Evolutionary conservation across 148 eudicot species (phyloP).

Genomic region (Nyssa sinensis): DNA sequence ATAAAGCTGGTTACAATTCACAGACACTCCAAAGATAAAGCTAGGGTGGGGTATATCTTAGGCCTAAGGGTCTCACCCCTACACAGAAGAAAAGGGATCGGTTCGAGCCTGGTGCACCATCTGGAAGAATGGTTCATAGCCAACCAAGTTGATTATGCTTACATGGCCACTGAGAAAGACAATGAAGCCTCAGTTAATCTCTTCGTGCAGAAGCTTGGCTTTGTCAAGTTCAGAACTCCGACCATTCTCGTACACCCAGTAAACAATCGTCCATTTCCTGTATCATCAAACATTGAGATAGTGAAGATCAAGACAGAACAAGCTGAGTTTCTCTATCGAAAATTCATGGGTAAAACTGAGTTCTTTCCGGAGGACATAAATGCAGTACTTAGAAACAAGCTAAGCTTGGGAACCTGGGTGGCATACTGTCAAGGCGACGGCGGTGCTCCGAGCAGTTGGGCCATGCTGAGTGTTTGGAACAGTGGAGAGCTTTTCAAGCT

Average conservation of each 20-base stretch:
- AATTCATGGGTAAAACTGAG: constrained; percentile 19
- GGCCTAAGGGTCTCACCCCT: constrained; percentile 32
- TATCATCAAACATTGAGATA: constrained; percentile 11
- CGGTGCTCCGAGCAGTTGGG: constrained; percentile 27
- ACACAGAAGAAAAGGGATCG: constrained; percentile 31
- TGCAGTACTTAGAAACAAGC: constrained; percentile 18
- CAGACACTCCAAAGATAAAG: constrained; percentile 5
- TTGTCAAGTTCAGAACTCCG: constrained; percentile 24
- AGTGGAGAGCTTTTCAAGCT: constrained; percentile 28
- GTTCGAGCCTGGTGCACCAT: constrained; percentile 20
- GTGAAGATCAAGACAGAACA: constrained; percentile 20
- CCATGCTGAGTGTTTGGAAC: constrained; percentile 37
- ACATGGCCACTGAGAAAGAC: constrained; percentile 38
- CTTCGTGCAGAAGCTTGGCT: constrained; percentile 22
- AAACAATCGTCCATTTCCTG: not conserved
- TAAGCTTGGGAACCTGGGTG: constrained; percentile 35
- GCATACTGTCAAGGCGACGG: constrained; percentile 17
- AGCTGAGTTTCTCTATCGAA: constrained; percentile 24
- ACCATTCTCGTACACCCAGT: constrained; percentile 31
- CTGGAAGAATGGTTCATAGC: constrained; percentile 29
- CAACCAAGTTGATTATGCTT: constrained; percentile 26
- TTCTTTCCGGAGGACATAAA: constrained; percentile 35
- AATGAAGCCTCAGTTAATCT: constrained; percentile 27
- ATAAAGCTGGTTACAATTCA: constrained; percentile 27
- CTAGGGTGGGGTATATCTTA: constrained; percentile 31